phyloP scores from a whole-genome alignment of 768 basidiomycete genomes.

The Phlegmacium glaucopus region DNA sequence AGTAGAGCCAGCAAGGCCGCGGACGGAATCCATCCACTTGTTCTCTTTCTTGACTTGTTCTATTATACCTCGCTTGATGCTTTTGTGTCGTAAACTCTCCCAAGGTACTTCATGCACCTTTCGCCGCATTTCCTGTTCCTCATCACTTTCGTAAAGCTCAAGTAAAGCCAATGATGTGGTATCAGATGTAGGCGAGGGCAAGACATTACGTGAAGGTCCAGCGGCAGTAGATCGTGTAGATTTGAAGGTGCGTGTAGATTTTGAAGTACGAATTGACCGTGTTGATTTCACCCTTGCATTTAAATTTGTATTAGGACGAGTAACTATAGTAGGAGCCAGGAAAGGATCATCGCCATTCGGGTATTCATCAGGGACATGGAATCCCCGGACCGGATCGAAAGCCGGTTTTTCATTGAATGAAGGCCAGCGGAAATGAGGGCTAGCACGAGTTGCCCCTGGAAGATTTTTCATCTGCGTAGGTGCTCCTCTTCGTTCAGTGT shows the following conservation, averaged over 20 bases:
- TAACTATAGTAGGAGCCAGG: background rate
- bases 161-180: background rate
- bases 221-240: background rate
- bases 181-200: background rate
- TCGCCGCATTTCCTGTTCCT: constrained; percentile 11
- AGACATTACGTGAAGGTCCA: background rate
- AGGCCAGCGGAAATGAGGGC: constrained; percentile 12
- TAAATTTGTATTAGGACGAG: too few relatives aligned
- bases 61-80: constrained; percentile 49
- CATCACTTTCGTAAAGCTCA: constrained; percentile 4
- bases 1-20: constrained; percentile 17
- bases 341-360: background rate
- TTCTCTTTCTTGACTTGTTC: constrained; percentile 37
- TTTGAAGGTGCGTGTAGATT: background rate
- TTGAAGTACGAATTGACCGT: too few relatives aligned
- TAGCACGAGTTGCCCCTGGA: background rate
- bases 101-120: constrained; percentile 27
- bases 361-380: constrained; percentile 9
- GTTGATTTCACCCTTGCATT: too few relatives aligned
- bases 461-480: background rate
- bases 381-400: constrained; percentile 8
- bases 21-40: constrained; percentile 28
- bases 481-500: background rate
- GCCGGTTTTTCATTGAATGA: constrained; percentile 13
- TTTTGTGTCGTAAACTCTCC: constrained; percentile 46